phyloP scores from a whole-genome alignment of 352 stramenopile genomes.

The Globisporangium apiculatum region DNA sequence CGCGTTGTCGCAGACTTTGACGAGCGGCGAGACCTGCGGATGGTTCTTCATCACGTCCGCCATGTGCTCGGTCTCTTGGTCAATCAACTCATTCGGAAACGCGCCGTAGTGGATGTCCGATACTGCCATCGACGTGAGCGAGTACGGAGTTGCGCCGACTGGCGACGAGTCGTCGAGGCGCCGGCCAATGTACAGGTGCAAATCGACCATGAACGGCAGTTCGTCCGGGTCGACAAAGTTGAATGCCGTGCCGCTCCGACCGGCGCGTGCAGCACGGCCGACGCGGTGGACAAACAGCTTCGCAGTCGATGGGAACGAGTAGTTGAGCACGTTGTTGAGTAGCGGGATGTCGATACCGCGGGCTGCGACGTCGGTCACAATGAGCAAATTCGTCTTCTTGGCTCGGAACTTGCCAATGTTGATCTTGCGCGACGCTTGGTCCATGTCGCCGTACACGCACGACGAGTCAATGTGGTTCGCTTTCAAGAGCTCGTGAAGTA shows the following conservation, averaged over 20 bases:
- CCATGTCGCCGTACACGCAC: slow-evolving; percentile 93
- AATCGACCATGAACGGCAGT: slow-evolving; percentile 98
- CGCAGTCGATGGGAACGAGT: slow-evolving; percentile 90
- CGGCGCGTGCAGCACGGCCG: slow-evolving; percentile 93
- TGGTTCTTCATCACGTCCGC: slow-evolving; percentile 83
- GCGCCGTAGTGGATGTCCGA: slow-evolving; percentile 97
- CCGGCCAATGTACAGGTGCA: slow-evolving; percentile 94
- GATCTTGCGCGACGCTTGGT: slow-evolving; percentile 87
- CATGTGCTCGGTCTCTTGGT: slow-evolving; percentile 95
- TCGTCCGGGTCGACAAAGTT: slow-evolving; percentile 97
- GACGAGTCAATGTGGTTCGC: slow-evolving; percentile 82
- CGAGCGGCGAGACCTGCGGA: slow-evolving; percentile 60
- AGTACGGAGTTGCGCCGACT: slow-evolving; percentile 71
- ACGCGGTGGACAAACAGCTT: slow-evolving; percentile 96
- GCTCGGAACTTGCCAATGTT: slow-evolving; percentile 88
- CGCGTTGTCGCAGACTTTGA: slow-evolving; percentile 93
- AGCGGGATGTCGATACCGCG: slow-evolving; percentile 94
- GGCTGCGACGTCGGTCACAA: slow-evolving; percentile 94
- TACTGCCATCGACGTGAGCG: slow-evolving; percentile 91
- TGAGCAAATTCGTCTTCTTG: slow-evolving; percentile 87
- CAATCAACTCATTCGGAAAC: slow-evolving; percentile 94
- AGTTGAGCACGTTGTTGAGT: slow-evolving; percentile 97
- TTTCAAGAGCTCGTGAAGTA: slow-evolving; percentile 91
- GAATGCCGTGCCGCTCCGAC: slow-evolving; percentile 92
- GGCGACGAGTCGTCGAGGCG: slow-evolving; percentile 72